Conservation (phyloP, 371 early-diverging fungal species). For the Mucor lusitanicus region DNA sequence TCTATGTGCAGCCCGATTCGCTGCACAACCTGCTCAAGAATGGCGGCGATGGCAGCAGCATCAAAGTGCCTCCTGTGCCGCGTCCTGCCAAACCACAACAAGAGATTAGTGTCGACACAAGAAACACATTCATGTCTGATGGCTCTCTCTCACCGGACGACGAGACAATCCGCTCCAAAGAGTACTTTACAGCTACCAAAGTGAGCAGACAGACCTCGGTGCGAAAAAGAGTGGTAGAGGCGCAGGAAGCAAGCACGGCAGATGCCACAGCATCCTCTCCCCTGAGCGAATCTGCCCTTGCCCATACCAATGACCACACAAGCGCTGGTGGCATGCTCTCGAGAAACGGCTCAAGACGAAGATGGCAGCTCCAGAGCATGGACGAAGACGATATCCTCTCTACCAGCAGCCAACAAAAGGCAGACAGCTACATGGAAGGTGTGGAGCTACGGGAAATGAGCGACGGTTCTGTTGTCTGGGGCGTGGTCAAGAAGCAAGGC, state of each 20-base stretch:
- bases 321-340: not conserved
- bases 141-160: constrained; percentile 17
- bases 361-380: constrained; percentile 21
- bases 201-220: constrained; percentile 30
- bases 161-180: constrained; percentile 11
- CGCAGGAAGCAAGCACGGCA: not conserved
- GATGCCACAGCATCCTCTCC: not conserved
- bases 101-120: not conserved
- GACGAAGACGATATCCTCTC: constrained; percentile 10
- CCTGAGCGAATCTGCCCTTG: not conserved
- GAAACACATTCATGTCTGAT: constrained; percentile 8
- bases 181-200: constrained; percentile 29
- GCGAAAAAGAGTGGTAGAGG: constrained; percentile 21
- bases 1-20: constrained; percentile 51
- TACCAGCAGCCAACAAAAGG: not conserved
- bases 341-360: not conserved
- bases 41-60: not conserved
- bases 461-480: constrained; percentile 51
- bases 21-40: constrained; percentile 18
- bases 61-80: constrained; percentile 3
- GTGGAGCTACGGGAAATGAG: constrained; percentile 54
- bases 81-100: not conserved
- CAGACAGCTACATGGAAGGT: constrained; percentile 27
- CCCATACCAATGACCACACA: not conserved
- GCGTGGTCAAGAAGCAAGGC: constrained; percentile 40